Evolutionary conservation across 164 flowering plant genomes (phyloP), one percentile per base, ranked within the genome.

Genomic region (Liquidambar formosana): DNA sequence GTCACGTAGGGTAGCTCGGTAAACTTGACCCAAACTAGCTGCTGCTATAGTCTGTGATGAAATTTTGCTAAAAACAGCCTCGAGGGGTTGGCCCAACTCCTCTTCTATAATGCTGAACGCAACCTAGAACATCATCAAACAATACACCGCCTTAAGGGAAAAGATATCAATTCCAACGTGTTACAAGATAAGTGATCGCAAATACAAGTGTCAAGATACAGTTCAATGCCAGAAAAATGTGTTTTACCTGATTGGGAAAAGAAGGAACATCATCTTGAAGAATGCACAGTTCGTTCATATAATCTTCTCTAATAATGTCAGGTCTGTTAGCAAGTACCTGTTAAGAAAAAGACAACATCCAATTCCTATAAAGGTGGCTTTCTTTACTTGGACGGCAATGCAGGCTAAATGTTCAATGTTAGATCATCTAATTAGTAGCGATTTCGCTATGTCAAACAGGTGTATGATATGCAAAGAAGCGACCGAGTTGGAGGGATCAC

Each of bases 191-290:
- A 16, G 49, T 27, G 16, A 23, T 19, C 45, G 49, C 21, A 63
- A 57, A 45, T n/a, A 22, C 0, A 62, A 65, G 45, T 49, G n/a
- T 19, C 26, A 22, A 52, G 13, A 12, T 33, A 38, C 61, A 57
- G 22, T 15, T 27, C 0, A 49, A 19, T 47, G 41, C 28, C 53
- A 23, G 10, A 47, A 57, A 18, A n/a, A 19, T 4, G 56, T 22
- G 13, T 54, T 41, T 72, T 65, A 88, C 99, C 96, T 91, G 80
- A 75, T 93, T 95, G 38, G 99, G 96, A 70, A 92, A 92, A 64
- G 99, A 75, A 53, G 99, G 99, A 78, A 95, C 99, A 78, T 95
- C 99, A 89, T 95, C 99, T 80, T 95, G 99, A 75, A 95, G 97
- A 79, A 95, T 93, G 86, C 99, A 95, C 67, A 95, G 94, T 72